phyloP scores from a whole-genome alignment of 2,329 filamentous ascomycete genomes.

The Teratosphaeria gauchensis region DNA sequence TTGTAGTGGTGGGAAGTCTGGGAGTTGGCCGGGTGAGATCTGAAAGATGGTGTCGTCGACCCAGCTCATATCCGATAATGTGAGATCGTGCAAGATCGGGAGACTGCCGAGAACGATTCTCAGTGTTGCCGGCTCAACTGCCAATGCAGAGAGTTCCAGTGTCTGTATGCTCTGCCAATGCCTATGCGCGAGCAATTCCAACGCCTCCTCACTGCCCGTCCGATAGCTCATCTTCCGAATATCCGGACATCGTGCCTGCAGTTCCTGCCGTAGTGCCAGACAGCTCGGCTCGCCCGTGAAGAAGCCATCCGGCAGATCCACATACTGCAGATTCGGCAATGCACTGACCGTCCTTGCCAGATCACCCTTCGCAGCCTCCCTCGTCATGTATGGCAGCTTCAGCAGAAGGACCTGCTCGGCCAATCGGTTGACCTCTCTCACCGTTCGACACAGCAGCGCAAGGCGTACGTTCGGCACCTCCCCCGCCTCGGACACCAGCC shows the following conservation, averaged over 20 bases:
- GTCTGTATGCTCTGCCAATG: constrained; percentile 64
- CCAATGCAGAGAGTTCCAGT: constrained; percentile 58
- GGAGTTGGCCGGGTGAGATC: constrained; percentile 50
- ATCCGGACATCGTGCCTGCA: constrained; percentile 73
- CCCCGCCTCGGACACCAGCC: constrained; percentile 68
- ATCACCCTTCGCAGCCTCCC: constrained; percentile 75
- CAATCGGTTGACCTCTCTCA: constrained; percentile 65
- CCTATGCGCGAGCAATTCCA: constrained; percentile 59
- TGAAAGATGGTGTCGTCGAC: constrained; percentile 72
- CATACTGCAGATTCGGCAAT: constrained; percentile 73
- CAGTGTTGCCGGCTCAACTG: constrained; percentile 60
- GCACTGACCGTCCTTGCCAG: constrained; percentile 79
- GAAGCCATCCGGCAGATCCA: constrained; percentile 83
- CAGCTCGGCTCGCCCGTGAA: constrained; percentile 72
- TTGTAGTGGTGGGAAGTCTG: constrained; percentile 64
- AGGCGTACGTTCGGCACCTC: constrained; percentile 70
- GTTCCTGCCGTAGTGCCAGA: constrained; percentile 66
- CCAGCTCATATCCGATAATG: constrained; percentile 58
- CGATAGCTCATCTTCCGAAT: constrained; percentile 84
- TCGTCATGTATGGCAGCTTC: constrained; percentile 90
- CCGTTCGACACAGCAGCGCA: constrained; percentile 67
- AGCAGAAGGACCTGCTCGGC: constrained; percentile 65
- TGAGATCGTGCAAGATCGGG: constrained; percentile 60
- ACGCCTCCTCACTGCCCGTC: constrained; percentile 64
- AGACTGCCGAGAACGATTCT: constrained; percentile 62